These are phyloP conservation scores for Phytophthora sp. DNA, from an alignment of 352 stramenopile species.

Conservation along the genomic window DNA sequence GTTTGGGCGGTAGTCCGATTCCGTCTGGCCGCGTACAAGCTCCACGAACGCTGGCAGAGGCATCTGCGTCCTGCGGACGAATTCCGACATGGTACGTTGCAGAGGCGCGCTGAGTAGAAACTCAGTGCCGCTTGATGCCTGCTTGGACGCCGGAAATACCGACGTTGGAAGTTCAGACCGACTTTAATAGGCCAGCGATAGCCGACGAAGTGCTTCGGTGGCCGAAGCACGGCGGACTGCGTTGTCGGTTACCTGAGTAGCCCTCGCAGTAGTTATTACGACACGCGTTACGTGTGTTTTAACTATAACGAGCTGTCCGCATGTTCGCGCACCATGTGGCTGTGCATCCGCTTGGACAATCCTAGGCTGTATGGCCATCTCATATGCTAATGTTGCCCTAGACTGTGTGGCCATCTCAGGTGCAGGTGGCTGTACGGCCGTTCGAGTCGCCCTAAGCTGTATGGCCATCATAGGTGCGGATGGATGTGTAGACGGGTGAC, in stretches of 20 bases:
- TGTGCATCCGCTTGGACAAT: slow-evolving; percentile 4
- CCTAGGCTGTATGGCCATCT: slow-evolving; percentile 13
- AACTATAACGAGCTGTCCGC: background rate
- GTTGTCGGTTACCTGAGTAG: slow-evolving; percentile 10
- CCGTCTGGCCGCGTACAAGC: background rate
- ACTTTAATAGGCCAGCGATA: too few species aligned
- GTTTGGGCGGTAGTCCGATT: background rate
- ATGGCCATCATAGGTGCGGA: too few species aligned
- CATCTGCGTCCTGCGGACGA: background rate
- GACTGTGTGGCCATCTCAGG: too few species aligned
- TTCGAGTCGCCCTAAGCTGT: too few species aligned
- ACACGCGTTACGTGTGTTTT: background rate
- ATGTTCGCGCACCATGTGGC: background rate
- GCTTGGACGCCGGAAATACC: background rate
- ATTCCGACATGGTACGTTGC: background rate
- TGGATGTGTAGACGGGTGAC: too few species aligned
- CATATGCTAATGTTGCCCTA: too few species aligned
- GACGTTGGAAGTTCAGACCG: slow-evolving; percentile 2
- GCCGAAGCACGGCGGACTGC: slow-evolving; percentile 4
- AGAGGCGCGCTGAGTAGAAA: background rate
- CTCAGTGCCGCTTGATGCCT: background rate
- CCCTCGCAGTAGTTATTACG: slow-evolving; percentile 10
- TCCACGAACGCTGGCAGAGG: background rate
- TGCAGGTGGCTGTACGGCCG: too few species aligned
- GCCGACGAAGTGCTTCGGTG: slow-evolving; percentile 2